A percentile compares a stretch with the other conserved stretches of the same genome.
phyloP scores from a whole-genome alignment of 2,329 filamentous ascomycete genomes.

The Diaporthe batatas region DNA sequence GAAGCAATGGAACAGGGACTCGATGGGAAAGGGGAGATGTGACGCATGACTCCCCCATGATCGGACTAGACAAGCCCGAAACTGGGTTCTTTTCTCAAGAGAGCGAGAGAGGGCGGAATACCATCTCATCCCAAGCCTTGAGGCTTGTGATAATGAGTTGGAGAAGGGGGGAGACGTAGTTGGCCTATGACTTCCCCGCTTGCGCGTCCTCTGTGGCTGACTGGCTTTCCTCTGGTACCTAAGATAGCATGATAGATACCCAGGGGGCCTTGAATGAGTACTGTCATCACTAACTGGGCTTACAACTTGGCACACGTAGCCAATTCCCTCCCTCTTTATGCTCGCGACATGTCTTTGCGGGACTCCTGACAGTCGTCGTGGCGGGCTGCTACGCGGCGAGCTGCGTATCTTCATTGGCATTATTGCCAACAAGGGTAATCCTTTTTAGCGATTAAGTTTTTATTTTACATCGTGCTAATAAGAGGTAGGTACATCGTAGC shows the following conservation, averaged over 20 bases:
- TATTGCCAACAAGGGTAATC: too few species aligned
- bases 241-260: not conserved
- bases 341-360: not conserved
- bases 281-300: not conserved
- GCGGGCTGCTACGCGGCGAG: not conserved
- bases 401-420: not conserved
- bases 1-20: too few species aligned
- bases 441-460: not conserved
- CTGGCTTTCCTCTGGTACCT: not conserved
- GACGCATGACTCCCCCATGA: not conserved
- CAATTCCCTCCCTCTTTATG: not conserved
- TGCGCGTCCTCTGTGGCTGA: not conserved
- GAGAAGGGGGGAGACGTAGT: too few species aligned
- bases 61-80: not conserved
- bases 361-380: not conserved
- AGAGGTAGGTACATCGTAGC: not conserved
- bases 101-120: not conserved
- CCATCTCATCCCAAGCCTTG: not conserved
- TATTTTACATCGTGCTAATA: not conserved
- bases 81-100: not conserved
- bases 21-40: not conserved
- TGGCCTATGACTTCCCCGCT: not conserved
- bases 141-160: not conserved
- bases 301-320: not conserved
- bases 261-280: not conserved